These are phyloP conservation scores for Didymella arachidicola DNA, from an alignment of 2,329 filamentous ascomycete genomes.

Conservation along the genomic window DNA sequence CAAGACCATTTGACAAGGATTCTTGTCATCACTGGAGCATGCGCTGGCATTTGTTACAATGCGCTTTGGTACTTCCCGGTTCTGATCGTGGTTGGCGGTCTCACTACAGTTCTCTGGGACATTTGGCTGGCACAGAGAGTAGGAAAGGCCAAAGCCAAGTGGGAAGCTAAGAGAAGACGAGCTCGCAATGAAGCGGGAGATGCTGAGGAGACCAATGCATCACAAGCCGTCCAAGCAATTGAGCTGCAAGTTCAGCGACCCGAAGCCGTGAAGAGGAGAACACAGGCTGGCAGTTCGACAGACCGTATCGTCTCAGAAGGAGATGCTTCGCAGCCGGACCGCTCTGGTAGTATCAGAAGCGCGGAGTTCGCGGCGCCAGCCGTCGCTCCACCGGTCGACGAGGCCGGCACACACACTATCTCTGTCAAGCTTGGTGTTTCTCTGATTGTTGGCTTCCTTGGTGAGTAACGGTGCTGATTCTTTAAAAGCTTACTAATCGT, in stretches of 20 bases:
- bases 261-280: conserved; percentile 34
- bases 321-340: conserved; percentile 14
- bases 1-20: conserved; percentile 69
- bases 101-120: conserved; percentile 65
- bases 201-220: conserved; percentile 29
- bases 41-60: conserved; percentile 73
- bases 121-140: conserved; percentile 57
- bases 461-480: conserved; percentile 35
- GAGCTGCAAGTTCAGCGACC: conserved; percentile 24
- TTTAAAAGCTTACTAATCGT: conserved; percentile 4
- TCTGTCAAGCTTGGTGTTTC: conserved; percentile 48
- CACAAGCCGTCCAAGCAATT: conserved; percentile 22
- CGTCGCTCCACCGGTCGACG: conserved; percentile 17
- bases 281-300: conserved; percentile 27
- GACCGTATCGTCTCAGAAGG: conserved; percentile 25
- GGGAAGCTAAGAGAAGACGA: conserved; percentile 28
- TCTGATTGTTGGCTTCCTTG: conserved; percentile 59
- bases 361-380: conserved; percentile 6
- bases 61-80: conserved; percentile 78
- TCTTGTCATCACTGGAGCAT: conserved; percentile 68
- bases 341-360: conserved; percentile 11
- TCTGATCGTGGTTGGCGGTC: conserved; percentile 65
- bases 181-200: conserved; percentile 29
- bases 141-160: conserved; percentile 39
- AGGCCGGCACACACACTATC: conserved; percentile 47